These are phyloP conservation scores for Calonectria leucothoes DNA, from an alignment of 2,329 filamentous ascomycete species.

Conservation along the genomic window DNA sequence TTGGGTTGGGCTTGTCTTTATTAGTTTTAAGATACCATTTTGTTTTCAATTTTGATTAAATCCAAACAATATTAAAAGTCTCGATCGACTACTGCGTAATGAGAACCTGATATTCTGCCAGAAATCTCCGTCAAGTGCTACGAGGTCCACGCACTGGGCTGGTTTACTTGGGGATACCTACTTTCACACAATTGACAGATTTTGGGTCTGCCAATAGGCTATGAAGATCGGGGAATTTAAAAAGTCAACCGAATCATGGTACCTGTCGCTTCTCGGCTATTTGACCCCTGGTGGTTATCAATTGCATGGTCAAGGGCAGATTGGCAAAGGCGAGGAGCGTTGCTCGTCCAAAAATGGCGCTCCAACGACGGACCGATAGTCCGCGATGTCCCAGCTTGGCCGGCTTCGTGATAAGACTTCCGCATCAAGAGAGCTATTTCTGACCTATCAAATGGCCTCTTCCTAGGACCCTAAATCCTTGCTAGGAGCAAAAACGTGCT, in stretches of 20 bases:
- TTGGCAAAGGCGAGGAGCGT: neutral
- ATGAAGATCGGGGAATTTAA: neutral
- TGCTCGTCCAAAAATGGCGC: neutral
- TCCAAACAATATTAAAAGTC: neutral
- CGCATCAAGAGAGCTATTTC: neutral
- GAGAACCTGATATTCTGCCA: neutral
- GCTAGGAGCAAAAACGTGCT: neutral
- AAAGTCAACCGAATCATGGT: neutral
- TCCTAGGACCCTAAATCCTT: neutral
- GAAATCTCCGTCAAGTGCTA: neutral
- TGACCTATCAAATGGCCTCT: neutral
- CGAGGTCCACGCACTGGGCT: neutral
- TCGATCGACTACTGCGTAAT: neutral
- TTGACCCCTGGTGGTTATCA: neutral
- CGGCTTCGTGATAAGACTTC: neutral
- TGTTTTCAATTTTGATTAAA: conserved; percentile 3
- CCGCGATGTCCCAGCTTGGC: neutral
- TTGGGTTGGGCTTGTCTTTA: conserved; percentile 14
- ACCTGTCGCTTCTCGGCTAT: neutral
- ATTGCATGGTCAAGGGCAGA: neutral
- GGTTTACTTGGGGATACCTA: neutral
- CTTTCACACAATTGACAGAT: neutral
- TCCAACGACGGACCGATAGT: neutral
- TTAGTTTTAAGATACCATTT: conserved; percentile 38
- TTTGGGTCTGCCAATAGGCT: neutral